Evolutionary conservation across 1,284 basidiomycete genomes (phyloP).

Genomic region (Malassezia obtusa): DNA sequence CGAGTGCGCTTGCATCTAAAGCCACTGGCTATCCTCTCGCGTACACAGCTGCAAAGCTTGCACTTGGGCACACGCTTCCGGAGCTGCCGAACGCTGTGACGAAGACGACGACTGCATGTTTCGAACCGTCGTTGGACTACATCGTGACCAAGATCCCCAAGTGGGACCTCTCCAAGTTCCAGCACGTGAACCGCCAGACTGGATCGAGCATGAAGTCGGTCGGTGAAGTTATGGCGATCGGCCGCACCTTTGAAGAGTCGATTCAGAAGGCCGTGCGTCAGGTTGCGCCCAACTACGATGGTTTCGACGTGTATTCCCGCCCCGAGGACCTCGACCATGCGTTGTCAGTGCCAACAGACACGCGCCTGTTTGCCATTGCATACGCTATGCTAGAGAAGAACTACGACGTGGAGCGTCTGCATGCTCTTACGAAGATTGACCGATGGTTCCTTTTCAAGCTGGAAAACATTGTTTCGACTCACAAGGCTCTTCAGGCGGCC

Average conservation of each 20-base stretch:
- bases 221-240: conserved; percentile 99
- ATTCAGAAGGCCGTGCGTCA: conserved; percentile 97
- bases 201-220: conserved; percentile 99
- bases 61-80: conserved; percentile 93
- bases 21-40: conserved; percentile 98
- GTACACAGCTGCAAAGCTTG: conserved; percentile 98
- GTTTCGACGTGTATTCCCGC: conserved; percentile 61
- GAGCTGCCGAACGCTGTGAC: conserved; percentile 98
- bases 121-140: conserved; percentile 98
- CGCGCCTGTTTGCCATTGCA: conserved; percentile 89
- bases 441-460: conserved; percentile 97
- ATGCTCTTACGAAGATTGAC: conserved; percentile 95
- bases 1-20: conserved; percentile 84
- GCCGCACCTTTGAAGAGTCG: conserved; percentile 95
- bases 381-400: conserved; percentile 91
- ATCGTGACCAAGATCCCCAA: conserved; percentile 99
- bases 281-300: conserved; percentile 72
- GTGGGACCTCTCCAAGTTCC: conserved; percentile 97
- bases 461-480: conserved; percentile 70
- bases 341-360: conserved; percentile 67
- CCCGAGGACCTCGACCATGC: conserved; percentile 75
- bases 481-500: conserved; percentile 46
- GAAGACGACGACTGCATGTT: conserved; percentile 97
- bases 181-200: conserved; percentile 82
- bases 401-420: conserved; percentile 79